These are phyloP conservation scores for Torulaspora quercuum DNA, from an alignment of 805 yeast genomes.

Conservation along the genomic window DNA sequence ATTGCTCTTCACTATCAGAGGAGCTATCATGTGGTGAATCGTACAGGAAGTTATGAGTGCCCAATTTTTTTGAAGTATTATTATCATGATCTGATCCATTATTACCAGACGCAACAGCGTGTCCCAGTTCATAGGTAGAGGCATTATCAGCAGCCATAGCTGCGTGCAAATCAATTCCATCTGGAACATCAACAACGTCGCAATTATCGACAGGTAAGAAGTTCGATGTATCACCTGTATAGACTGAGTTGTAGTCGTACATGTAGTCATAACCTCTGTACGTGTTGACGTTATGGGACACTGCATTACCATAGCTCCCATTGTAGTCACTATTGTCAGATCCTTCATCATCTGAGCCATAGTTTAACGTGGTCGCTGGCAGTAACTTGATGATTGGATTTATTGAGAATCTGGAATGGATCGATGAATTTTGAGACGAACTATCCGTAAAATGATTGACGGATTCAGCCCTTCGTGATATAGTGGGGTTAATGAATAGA, in stretches of 20 bases:
- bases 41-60: conserved; percentile 4
- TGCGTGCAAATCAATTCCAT: conserved; percentile 33
- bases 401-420: conserved; percentile 13
- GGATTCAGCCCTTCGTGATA: conserved; percentile 30
- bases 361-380: conserved; percentile 84
- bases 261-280: conserved; percentile 72
- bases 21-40: conserved; percentile 27
- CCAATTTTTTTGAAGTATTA: conserved; percentile 1
- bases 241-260: conserved; percentile 78
- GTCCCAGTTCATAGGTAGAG: conserved; percentile 15
- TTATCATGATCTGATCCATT: conserved; percentile 4
- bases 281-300: conserved; percentile 70
- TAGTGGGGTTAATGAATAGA: conserved; percentile 34
- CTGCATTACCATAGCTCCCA: conserved; percentile 46
- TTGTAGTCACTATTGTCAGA: conserved; percentile 38
- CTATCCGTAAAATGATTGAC: conserved; percentile 28
- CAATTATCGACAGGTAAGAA: conserved; percentile 36
- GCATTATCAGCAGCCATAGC: conserved; percentile 31
- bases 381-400: conserved; percentile 66
- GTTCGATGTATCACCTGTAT: conserved; percentile 47
- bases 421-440: conserved; percentile 27
- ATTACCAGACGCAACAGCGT: conserved; percentile 12
- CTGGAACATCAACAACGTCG: conserved; percentile 38
- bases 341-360: conserved; percentile 65
- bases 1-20: conserved; percentile 31